These are phyloP conservation scores for Rhodotorula sp. DNA, from an alignment of 1,284 basidiomycete genomes.

Conservation along the genomic window DNA sequence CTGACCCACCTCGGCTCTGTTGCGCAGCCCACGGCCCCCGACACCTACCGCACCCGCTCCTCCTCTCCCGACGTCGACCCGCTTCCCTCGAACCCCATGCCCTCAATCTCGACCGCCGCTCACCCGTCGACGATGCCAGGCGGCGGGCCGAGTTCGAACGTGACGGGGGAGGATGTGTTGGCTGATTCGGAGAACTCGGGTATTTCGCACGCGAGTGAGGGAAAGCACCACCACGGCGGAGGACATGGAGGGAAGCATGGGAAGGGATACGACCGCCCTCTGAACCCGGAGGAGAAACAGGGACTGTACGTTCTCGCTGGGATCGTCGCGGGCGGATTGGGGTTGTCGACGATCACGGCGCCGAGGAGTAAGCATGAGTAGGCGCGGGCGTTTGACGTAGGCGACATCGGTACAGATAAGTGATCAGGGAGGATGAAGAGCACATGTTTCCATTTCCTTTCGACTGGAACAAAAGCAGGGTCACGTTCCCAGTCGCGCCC, in stretches of 20 bases:
- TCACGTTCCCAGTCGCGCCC: no score
- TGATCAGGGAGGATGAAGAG: no score
- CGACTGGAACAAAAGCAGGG: no score
- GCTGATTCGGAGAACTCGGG: background rate
- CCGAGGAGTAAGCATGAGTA: no score
- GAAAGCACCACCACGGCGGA: background rate
- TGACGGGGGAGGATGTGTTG: background rate
- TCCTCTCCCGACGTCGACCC: background rate
- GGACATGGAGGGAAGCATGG: background rate
- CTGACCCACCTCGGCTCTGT: no score
- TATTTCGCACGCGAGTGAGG: background rate
- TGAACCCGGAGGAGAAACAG: conserved; percentile 6
- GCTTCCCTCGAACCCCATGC: background rate
- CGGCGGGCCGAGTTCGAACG: background rate
- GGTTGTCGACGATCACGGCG: no score
- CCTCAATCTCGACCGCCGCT: background rate
- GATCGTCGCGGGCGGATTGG: conserved; percentile 3
- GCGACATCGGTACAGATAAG: no score
- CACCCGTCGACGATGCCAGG: conserved; percentile 8
- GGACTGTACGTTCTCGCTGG: conserved; percentile 13
- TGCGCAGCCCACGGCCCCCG: conserved; percentile 8
- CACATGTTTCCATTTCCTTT: no score
- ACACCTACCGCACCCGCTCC: conserved; percentile 1
- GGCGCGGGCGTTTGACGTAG: no score
- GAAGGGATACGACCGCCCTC: background rate